Evolutionary conservation across 148 eudicot species (phyloP).

Genomic region (Selenicereus undatus): DNA sequence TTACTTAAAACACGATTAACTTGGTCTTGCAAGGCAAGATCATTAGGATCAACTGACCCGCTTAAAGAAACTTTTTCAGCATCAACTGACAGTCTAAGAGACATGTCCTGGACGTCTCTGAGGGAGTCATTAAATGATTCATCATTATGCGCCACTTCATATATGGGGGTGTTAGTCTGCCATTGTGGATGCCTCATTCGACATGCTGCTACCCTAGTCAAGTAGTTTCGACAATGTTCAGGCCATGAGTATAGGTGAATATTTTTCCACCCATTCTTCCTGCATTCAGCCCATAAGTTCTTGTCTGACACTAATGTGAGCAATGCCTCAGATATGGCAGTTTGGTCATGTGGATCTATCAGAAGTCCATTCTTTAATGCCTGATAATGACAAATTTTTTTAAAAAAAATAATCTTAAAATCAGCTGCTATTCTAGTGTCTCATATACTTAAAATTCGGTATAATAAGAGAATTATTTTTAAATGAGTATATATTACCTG

Average conservation of each 20-base stretch:
- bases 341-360: conserved; percentile 71
- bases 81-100: conserved; percentile 63
- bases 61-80: conserved; percentile 52
- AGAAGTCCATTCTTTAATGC: conserved; percentile 73
- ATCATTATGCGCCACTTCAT: conserved; percentile 43
- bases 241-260: conserved; percentile 82
- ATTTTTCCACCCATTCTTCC: conserved; percentile 63
- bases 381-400: conserved; percentile 25
- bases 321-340: conserved; percentile 62
- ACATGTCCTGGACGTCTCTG: conserved; percentile 63
- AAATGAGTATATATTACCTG: conserved; percentile 30
- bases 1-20: conserved; percentile 53
- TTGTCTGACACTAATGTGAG: conserved; percentile 69
- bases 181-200: conserved; percentile 75
- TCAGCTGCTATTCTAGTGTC: background rate
- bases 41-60: conserved; percentile 32
- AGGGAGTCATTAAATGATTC: conserved; percentile 61
- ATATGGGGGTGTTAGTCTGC: conserved; percentile 66
- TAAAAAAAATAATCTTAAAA: background rate
- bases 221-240: conserved; percentile 67
- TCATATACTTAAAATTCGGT: background rate
- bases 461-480: background rate
- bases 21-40: conserved; percentile 51
- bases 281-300: conserved; percentile 64
- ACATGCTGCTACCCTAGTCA: conserved; percentile 67